Percentiles rank a stretch among this genome's conserved stretches.
Evolutionary conservation across 352 stramenopile genomes (phyloP).

Genomic region (Plasmopara muralis): DNA sequence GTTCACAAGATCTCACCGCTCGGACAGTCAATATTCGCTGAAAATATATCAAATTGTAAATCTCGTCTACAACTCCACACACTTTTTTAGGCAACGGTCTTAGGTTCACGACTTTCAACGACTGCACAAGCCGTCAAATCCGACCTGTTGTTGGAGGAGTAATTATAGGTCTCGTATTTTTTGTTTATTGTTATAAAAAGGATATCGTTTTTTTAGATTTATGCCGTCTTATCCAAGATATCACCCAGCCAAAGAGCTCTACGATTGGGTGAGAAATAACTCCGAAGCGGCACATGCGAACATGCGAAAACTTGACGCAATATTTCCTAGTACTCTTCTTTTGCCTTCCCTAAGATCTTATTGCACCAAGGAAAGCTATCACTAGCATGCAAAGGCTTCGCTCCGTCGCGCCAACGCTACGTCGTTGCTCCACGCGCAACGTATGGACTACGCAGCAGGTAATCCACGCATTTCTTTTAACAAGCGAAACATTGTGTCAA

Average conservation of each 20-base stretch:
- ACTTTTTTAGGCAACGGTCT: no score
- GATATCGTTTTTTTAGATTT: no score
- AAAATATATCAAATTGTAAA: no score
- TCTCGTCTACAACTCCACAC: no score
- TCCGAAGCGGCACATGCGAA: conserved; percentile 4
- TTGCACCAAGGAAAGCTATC: conserved; percentile 15
- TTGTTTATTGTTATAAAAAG: no score
- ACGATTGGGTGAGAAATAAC: conserved; percentile 2
- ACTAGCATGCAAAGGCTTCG: conserved; percentile 10
- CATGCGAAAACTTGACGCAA: neutral
- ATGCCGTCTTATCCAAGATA: no score
- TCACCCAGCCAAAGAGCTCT: neutral
- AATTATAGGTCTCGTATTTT: no score
- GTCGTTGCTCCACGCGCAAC: conserved; percentile 18
- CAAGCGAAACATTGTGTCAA: conserved; percentile 11
- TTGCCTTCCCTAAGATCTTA: conserved; percentile 12
- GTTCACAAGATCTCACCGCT: no score
- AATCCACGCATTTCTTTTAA: neutral
- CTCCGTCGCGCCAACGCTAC: conserved; percentile 13
- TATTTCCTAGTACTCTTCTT: conserved; percentile 14
- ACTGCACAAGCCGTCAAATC: no score
- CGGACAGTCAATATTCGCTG: no score
- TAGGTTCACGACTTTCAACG: no score
- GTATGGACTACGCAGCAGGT: conserved; percentile 43
- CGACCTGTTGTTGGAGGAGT: no score